Evolutionary conservation across 1,284 basidiomycete genomes (phyloP), one percentile per base, ranked within the genome.

Genomic region (Cutaneotrichosporon spelunceum): DNA sequence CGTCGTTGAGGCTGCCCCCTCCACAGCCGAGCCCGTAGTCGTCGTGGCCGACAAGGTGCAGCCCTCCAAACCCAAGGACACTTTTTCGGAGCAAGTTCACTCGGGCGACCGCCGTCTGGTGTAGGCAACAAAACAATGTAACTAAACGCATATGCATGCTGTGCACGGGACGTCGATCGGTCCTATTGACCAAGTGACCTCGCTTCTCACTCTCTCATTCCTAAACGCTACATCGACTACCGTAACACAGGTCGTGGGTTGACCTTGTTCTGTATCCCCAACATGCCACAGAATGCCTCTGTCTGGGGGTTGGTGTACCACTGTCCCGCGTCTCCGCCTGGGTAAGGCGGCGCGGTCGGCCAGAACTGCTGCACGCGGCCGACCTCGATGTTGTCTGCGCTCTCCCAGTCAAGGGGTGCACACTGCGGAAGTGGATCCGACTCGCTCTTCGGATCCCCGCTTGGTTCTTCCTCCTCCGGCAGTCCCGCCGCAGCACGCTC

Each of bases 281-380:
- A 73, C 82, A 96, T 85, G 27, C 80, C 77, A 70, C 91, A 92
- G 68, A 97, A 89, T 1, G 91, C 88, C 59, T 86, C 86, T 0
- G 94, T 99, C 73, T 98, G 95, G 10, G 91, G 89, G 72, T 96
- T 97, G 6, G 87, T 87, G 77, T 91, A 94, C 81, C 86, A 87
- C 7, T 84, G 84, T 71, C 61, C 65, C 16, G 70, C 55, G 47
- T 74, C 68, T 26, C 79, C 79, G 1, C 80, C 80, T 6, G 78
- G 75, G 14, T 81, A 68, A 2, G 85, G 84, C 4, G 90, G 88
- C 4, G 91, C 91, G 5, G 89, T 93, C 74, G 78, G 82, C 62
- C 75, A 82, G 73, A 96, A 96, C 56, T 78, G 79, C 78, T 95
- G 93, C 45, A 86, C 84, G 14, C 84, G 82, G 3, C 77, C 76